phyloP scores from a whole-genome alignment of 331 rosid species.

The Pyrus hybrid region DNA sequence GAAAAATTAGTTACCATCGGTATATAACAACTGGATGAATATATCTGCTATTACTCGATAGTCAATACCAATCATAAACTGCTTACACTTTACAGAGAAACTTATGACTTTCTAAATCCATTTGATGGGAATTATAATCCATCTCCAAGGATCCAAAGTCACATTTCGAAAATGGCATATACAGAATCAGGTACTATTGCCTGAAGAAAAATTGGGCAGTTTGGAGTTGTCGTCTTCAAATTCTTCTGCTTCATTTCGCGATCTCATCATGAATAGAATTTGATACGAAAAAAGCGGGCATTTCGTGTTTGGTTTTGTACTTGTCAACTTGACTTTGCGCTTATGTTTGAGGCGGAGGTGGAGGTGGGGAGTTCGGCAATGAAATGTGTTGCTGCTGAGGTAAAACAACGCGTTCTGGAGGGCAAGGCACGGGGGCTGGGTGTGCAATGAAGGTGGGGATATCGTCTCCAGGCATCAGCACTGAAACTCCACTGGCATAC shows the following conservation, averaged over 20 bases:
- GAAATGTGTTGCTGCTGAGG: constrained; percentile 52
- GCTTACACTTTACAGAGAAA: background rate
- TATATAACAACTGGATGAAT: background rate
- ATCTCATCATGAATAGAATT: background rate
- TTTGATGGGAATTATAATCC: constrained; percentile 12
- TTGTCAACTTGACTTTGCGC: constrained; percentile 7
- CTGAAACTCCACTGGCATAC: constrained; percentile 70
- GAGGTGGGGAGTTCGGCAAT: constrained; percentile 24
- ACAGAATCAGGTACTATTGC: constrained; percentile 32
- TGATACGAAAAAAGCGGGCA: background rate
- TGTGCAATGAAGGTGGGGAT: constrained; percentile 80
- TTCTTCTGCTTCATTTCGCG: background rate
- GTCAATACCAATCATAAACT: background rate
- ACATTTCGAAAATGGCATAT: constrained; percentile 34
- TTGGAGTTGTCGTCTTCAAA: background rate
- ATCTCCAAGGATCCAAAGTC: constrained; percentile 4
- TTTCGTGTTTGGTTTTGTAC: background rate
- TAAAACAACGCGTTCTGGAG: constrained; percentile 47
- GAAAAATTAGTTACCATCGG: background rate
- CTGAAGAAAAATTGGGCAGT: constrained; percentile 21
- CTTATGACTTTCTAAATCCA: background rate
- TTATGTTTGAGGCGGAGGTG: constrained; percentile 9
- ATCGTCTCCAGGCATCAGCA: constrained; percentile 88
- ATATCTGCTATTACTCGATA: background rate
- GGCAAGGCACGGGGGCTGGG: constrained; percentile 65